Evolutionary conservation across 1,284 basidiomycete species (phyloP), one percentile per base, ranked within the genome.

Genomic region (Microbotryum scabiosae): DNA sequence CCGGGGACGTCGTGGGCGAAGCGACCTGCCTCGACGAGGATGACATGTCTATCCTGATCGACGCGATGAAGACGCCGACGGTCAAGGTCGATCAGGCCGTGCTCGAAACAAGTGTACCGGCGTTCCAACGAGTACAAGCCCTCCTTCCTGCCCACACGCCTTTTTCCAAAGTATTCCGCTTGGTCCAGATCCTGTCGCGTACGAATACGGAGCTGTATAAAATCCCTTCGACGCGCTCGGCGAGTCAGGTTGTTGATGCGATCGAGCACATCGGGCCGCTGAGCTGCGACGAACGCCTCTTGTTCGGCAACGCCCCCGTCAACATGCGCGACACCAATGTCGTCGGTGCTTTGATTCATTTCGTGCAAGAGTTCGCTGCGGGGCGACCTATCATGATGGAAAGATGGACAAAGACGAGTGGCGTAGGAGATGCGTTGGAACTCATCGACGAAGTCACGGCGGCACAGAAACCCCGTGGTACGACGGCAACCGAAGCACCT

Each of bases 41-140:
- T 2, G 90, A 96, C 71, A 79, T 97, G 18, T 79, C 81, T 0
- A 75, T 82, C 55, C 78, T 97, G 8, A 71, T 74, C 7, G 67
- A 73, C 3, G 75, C 79, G 14, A 75, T 82, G 46, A 73, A 70
- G 1, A 70, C 79, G 0, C 77, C 81, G 0, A 76, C 80, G 5
- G 70, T 73, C 1, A 74, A 77, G 20, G 76, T 83, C 53, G 68
- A 72, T 1, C 75, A 76, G 20, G 81, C 80, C 0, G 75, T 74
- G 2, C 61, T 81, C 21, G 74, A 77, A 44, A 71, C 77, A 1
- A 71, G 74, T 0, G 68, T 69, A 20, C 69, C 70, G 0, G 68
- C 73, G 5, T 62, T 80, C 2, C 63, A 72, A 1, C 62, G 69
- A 1, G 70, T 82, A 0, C 70, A 78, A 2, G 64, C 74, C 0